A percentile compares a stretch with the other conserved stretches of the same genome.
Evolutionary conservation across 257 asterid species (phyloP).

Genomic region (Solanum rostratum): DNA sequence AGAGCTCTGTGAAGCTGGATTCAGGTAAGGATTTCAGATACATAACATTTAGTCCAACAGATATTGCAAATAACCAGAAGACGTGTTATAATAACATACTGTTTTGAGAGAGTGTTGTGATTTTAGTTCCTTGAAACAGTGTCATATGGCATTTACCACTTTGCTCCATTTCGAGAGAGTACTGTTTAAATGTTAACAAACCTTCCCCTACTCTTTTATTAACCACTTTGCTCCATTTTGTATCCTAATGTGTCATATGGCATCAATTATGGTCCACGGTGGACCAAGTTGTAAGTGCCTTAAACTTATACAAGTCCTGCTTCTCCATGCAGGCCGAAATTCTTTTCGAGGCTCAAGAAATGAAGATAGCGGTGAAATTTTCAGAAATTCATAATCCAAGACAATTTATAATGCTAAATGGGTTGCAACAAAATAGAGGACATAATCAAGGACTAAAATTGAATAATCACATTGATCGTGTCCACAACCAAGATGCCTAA

Average conservation of each 20-base stretch:
- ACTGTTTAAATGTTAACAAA: background rate
- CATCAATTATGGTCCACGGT: background rate
- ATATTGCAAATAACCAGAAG: background rate
- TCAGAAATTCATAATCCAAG: background rate
- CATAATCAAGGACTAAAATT: background rate
- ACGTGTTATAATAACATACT: background rate
- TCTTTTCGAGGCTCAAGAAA: background rate
- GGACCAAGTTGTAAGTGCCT: background rate
- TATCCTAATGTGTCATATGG: background rate
- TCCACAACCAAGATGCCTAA: background rate
- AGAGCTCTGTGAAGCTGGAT: slow-evolving; percentile 61
- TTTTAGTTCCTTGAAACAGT: background rate
- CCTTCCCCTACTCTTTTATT: background rate
- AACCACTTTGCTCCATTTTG: background rate
- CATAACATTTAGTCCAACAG: background rate
- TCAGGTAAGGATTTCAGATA: background rate
- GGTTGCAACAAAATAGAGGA: background rate
- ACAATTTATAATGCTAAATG: background rate
- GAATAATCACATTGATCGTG: background rate
- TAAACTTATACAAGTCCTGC: background rate
- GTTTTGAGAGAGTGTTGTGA: background rate
- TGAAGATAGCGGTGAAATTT: background rate
- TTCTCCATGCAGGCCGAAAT: background rate
- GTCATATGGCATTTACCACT: background rate
- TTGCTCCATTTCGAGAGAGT: too few species aligned